Conservation (phyloP, 2,329 filamentous ascomycete species). For the Fusarium duplospermum region DNA sequence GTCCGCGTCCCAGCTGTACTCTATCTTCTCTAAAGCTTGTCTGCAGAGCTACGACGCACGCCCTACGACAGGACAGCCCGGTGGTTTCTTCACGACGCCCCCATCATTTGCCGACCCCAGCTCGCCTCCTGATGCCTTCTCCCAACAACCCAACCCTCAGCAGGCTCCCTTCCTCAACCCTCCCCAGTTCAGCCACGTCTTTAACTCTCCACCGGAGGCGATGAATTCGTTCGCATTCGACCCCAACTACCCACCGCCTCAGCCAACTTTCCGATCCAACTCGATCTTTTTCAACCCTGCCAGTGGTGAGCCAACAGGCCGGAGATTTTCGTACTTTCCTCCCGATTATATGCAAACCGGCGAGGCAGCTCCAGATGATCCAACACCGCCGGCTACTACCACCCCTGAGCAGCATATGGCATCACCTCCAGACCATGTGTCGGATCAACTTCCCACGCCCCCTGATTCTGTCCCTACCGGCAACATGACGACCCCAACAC, state of each 20-base stretch:
- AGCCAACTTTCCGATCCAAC: constrained; percentile 72
- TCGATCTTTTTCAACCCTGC: constrained; percentile 73
- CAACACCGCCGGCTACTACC: constrained; percentile 48
- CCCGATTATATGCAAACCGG: constrained; percentile 60
- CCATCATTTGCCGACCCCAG: constrained; percentile 47
- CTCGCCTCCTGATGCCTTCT: constrained; percentile 48
- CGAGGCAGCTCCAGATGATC: constrained; percentile 50
- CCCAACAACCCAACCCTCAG: constrained; percentile 46
- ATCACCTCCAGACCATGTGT: constrained; percentile 46
- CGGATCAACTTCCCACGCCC: constrained; percentile 55
- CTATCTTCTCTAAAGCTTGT: constrained; percentile 86
- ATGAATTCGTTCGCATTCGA: constrained; percentile 61
- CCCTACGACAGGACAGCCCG: constrained; percentile 37
- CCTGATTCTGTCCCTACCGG: constrained; percentile 55
- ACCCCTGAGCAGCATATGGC: constrained; percentile 44
- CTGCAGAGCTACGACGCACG: constrained; percentile 84
- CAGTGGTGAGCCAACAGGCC: constrained; percentile 63
- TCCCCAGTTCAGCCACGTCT: constrained; percentile 69
- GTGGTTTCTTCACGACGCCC: constrained; percentile 51
- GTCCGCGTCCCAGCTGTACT: constrained; percentile 86
- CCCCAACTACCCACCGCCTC: constrained; percentile 55
- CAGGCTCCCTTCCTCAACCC: constrained; percentile 57
- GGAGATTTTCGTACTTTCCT: constrained; percentile 73
- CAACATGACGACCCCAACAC: constrained; percentile 46
- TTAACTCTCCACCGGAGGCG: constrained; percentile 66